phyloP scores from a whole-genome alignment of 345 rosid species.

The Sapria himalayana region DNA sequence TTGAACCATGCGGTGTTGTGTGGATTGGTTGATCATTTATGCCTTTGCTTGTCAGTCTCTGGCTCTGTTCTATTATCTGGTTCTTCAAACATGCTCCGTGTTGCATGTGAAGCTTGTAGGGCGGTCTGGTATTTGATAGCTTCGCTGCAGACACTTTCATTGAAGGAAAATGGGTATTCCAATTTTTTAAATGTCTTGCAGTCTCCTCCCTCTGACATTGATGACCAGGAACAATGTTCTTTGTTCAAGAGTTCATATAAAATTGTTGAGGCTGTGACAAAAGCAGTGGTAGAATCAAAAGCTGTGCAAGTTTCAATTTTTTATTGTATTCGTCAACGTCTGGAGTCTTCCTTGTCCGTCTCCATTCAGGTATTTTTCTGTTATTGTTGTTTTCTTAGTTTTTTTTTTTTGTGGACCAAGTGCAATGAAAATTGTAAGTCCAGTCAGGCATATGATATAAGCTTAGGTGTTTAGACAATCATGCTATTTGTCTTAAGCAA shows the following conservation, averaged over 20 bases:
- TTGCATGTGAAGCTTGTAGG: slow-evolving; percentile 64
- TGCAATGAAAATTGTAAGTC: too few relatives aligned
- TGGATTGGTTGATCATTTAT: slow-evolving; percentile 55
- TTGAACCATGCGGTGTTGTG: slow-evolving; percentile 64
- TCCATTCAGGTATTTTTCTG: slow-evolving; percentile 46
- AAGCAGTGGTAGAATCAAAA: slow-evolving; percentile 60
- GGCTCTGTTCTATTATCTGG: slow-evolving; percentile 65
- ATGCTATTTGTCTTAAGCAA: too few relatives aligned
- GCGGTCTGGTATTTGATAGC: slow-evolving; percentile 64
- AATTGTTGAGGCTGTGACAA: slow-evolving; percentile 45
- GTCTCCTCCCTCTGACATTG: slow-evolving; percentile 33
- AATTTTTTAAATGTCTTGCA: slow-evolving; percentile 53
- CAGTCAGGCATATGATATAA: too few relatives aligned
- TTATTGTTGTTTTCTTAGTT: not conserved
- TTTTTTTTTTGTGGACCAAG: not conserved
- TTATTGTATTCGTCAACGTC: slow-evolving; percentile 63
- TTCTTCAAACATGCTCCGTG: slow-evolving; percentile 53
- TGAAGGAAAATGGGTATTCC: slow-evolving; percentile 21
- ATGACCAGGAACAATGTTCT: slow-evolving; percentile 36
- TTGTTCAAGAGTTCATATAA: slow-evolving; percentile 33
- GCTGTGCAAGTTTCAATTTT: slow-evolving; percentile 56
- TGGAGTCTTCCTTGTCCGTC: slow-evolving; percentile 40
- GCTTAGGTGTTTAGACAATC: too few relatives aligned
- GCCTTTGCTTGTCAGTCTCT: slow-evolving; percentile 62
- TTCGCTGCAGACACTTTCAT: slow-evolving; percentile 33